Conservation (phyloP, 305 asterid species). For the Euphrasia arctica region DNA sequence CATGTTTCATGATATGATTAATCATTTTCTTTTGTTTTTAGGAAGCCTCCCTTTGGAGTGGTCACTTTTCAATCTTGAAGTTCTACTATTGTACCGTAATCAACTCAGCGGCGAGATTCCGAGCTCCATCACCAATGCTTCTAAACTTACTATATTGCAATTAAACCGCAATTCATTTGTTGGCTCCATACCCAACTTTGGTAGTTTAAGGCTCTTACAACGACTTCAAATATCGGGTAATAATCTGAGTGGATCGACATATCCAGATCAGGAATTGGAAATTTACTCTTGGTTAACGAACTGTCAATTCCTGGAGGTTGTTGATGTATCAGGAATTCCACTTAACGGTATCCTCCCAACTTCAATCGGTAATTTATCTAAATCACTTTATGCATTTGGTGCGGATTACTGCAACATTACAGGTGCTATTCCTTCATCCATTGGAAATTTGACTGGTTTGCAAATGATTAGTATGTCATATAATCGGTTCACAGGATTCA, state of each 20-base stretch:
- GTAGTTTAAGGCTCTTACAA: not conserved
- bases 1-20: too few relatives aligned
- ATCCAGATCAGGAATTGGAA: conserved; percentile 16
- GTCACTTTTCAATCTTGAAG: conserved; percentile 29
- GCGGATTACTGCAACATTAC: conserved; percentile 23
- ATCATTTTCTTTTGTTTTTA: conserved; percentile 19
- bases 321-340: conserved; percentile 24
- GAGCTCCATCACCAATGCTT: too few relatives aligned
- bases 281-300: conserved; percentile 30
- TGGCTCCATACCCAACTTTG: conserved; percentile 27
- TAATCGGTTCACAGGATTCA: not conserved
- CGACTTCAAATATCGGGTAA: not conserved
- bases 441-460: conserved; percentile 18
- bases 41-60: conserved; percentile 8
- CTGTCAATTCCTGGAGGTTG: conserved; percentile 8
- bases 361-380: conserved; percentile 27
- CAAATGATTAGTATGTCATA: not conserved
- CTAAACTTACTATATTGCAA: conserved; percentile 25
- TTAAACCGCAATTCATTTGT: conserved; percentile 14
- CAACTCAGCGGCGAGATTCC: conserved; percentile 4
- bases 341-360: conserved; percentile 30
- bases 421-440: conserved; percentile 28
- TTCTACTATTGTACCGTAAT: conserved; percentile 14
- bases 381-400: conserved; percentile 5
- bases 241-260: conserved; percentile 14